Base-by-base conservation (phyloP, 805 yeast genomes). In the Pichia phayaonensis region DNA sequence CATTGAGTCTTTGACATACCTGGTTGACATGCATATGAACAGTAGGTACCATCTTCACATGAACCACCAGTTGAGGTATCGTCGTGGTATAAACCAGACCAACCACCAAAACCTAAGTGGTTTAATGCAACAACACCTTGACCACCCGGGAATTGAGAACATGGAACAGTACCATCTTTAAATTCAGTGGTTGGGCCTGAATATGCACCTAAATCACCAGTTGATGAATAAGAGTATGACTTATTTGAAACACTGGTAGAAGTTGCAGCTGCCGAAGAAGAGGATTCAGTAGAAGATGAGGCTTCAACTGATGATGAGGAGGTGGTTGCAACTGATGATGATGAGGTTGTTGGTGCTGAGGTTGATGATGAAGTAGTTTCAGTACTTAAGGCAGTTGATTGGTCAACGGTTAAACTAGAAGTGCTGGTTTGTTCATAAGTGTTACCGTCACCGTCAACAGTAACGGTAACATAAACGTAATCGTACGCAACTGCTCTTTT, bases 1-100 rank as follows among this genome's bases (percentile, higher is more conserved):
- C 95, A 92, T 76, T 92, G 99, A 50, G 97, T 89, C 82, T 92
- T 92, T 64, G 97, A 88, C 96, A 89, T 88, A 79, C 98, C 99
- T 42, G 97, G 82, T 75, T 90, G 95, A 76, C 99, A 92, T 53
- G 98, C 96, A 72, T 92, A 92, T 53, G 98, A 92, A 74, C 99
- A 92, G 82, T 87, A 89, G 63, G 80, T 80, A 52, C 97, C 98
- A 60, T 90, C 97, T 56, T 73, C 68, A 77, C 99, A 92, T 44
- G 77, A 62, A 49, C 77, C 76, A 54, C 80, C 77, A 44, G 80
- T 65, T 52, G 73, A 63, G 54, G 78, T 70, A 47, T 64, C 67
- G 44, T 40, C 34, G 53, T 65, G 61, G 72, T 81, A 80, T 64
- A 88, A 75, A 61, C 92, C 89, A 45, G 92, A 76, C 61, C 61